Percentiles rank a stretch among this genome's conserved stretches.
Conservation (phyloP, 495 filamentous ascomycete species). For the Lophiostoma macrostomum region DNA sequence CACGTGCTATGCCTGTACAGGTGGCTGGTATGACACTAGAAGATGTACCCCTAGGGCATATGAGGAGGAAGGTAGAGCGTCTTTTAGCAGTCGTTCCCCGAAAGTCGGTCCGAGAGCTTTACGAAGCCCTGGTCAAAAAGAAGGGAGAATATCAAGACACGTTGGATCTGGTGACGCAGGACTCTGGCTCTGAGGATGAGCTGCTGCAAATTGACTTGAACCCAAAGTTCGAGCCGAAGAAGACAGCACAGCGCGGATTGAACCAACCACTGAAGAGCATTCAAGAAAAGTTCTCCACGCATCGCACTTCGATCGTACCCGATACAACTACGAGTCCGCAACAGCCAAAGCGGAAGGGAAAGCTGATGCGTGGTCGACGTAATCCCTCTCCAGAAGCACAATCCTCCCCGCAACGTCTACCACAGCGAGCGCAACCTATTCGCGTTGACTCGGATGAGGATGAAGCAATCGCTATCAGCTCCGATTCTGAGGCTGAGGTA, state of each 20-base stretch:
- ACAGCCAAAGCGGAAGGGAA: conserved; percentile 29
- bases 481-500: conserved; percentile 53
- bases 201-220: not conserved
- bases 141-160: conserved; percentile 61
- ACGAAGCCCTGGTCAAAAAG: conserved; percentile 51
- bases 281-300: conserved; percentile 56
- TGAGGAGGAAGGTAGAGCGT: conserved; percentile 50
- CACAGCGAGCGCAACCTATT: not conserved
- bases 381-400: conserved; percentile 26
- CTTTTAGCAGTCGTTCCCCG: conserved; percentile 46
- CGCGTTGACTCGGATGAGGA: conserved; percentile 16
- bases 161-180: conserved; percentile 47
- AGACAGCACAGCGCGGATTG: conserved; percentile 55
- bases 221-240: conserved; percentile 12
- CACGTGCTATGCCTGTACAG: conserved; percentile 43
- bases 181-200: conserved; percentile 40
- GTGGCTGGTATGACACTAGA: conserved; percentile 42
- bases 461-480: conserved; percentile 31
- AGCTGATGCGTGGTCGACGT: conserved; percentile 35
- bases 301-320: not conserved
- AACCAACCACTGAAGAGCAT: conserved; percentile 57
- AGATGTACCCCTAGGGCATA: conserved; percentile 53
- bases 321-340: not conserved
- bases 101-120: conserved; percentile 49
- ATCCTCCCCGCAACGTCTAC: conserved; percentile 1